Conservation (phyloP, 768 basidiomycete species). For the Russula olivacea region DNA sequence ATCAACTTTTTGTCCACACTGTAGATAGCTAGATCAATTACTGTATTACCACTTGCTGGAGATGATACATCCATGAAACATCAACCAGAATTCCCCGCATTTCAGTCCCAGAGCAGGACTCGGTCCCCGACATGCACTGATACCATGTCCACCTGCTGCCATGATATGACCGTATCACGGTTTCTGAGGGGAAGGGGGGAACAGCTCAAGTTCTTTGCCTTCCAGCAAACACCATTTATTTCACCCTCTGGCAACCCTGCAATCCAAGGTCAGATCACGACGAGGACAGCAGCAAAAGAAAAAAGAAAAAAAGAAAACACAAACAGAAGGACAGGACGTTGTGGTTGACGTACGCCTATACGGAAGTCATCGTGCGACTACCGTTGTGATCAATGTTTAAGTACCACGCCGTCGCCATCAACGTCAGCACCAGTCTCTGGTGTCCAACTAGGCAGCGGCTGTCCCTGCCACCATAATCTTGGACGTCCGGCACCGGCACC, state of each 20-base stretch:
- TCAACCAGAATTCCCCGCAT: background rate
- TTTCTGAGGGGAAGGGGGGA: background rate
- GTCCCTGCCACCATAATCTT: constrained; percentile 41
- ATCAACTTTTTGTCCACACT: background rate
- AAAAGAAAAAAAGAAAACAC: too few species aligned
- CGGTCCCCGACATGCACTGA: background rate
- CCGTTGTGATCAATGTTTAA: too few species aligned
- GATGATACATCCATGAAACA: background rate
- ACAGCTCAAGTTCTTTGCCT: background rate
- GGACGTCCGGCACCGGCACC: constrained; percentile 33
- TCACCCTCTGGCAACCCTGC: background rate
- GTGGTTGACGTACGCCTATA: too few species aligned
- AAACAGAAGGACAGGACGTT: background rate
- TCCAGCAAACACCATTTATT: background rate
- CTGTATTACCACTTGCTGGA: background rate
- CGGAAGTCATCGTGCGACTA: background rate
- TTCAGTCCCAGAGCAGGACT: background rate
- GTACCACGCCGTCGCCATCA: background rate
- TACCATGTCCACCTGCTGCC: background rate
- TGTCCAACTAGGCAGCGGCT: constrained; percentile 35
- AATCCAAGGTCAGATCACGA: background rate
- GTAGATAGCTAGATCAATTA: background rate
- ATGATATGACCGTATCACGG: background rate
- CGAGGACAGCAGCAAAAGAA: too few species aligned
- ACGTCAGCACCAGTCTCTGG: constrained; percentile 25